Base-by-base conservation (phyloP, 768 basidiomycete species). In the Rhizopogon salebrosus region DNA sequence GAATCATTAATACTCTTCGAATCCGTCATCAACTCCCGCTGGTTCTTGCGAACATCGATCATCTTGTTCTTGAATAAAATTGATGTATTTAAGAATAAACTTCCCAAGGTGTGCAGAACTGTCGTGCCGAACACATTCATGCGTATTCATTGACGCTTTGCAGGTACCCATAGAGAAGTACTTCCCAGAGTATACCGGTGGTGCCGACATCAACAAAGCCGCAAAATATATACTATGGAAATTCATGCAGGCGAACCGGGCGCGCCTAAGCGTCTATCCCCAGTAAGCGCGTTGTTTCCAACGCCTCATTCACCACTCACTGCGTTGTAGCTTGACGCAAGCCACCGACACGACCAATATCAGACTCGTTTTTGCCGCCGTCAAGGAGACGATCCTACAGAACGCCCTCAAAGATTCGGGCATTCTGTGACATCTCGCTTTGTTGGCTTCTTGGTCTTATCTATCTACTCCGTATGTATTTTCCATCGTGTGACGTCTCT, bases 201-300 rank as follows among this genome's bases (percentile, higher is more conserved):
- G 92, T 4, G 69, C 84, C 3, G 90, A 95, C 62, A 89, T 95
- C 67, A 94, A 92, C 73, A 95, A 95, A 68, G 92, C 92, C 2
- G 92, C 93, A 0, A 93, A 94, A 60, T 95, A 92, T 58, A 93
- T 98, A 49, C 73, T 98, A 35, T 97, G 92, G 94, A 75, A 89
- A 62, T 98, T 95, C 61, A 94, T 93, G 78, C 91, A 95, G 68
- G 86, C 89, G 51, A 95, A 95, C 60, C 72, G 88, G 20, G 89
- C 89, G 50, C 69, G 85, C 48, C 70, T 95, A 59, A 92, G 86
- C 53, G 89, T 97, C 18, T 97, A 95, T 68, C 93, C 93, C 3
- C 93, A 97, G 89, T 89, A 57, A 34, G 87, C 78, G 11, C 34
- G 22, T 26, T 34, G n/a, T 9, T 6, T 35, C n/a, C 36, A 16